phyloP scores from a whole-genome alignment of 192 early-diverging fungal species.

The Podila clonocystis region DNA sequence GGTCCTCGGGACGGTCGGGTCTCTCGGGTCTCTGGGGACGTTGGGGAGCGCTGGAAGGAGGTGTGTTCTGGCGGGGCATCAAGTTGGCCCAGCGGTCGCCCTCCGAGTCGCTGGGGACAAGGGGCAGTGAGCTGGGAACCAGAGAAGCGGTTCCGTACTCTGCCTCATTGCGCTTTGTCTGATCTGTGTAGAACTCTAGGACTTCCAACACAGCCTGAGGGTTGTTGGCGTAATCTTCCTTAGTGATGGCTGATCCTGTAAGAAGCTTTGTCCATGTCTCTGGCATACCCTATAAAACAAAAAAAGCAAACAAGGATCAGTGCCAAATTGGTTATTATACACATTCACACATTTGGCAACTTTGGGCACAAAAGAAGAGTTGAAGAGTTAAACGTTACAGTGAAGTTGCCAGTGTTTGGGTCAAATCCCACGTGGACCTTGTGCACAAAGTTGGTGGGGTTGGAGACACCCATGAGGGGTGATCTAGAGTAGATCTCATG shows the following conservation, averaged over 20 bases:
- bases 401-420: slow-evolving; percentile 67
- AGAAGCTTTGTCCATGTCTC: slow-evolving; percentile 95
- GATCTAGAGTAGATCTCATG: slow-evolving; percentile 96
- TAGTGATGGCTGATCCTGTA: slow-evolving; percentile 93
- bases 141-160: slow-evolving; percentile 61
- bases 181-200: slow-evolving; percentile 97
- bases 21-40: slow-evolving; percentile 39
- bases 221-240: slow-evolving; percentile 98
- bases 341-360: background rate
- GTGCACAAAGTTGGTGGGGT: slow-evolving; percentile 89
- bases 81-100: slow-evolving; percentile 69
- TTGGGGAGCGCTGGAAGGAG: slow-evolving; percentile 28
- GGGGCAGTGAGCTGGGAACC: slow-evolving; percentile 27
- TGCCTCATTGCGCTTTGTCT: slow-evolving; percentile 64
- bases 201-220: slow-evolving; percentile 98
- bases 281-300: slow-evolving; percentile 79
- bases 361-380: background rate
- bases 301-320: background rate
- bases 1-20: slow-evolving; percentile 37
- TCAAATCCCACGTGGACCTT: slow-evolving; percentile 83
- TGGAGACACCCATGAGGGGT: slow-evolving; percentile 78
- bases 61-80: slow-evolving; percentile 54
- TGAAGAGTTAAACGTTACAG: slow-evolving; percentile 50
- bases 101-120: slow-evolving; percentile 49
- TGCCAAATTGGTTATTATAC: background rate